These are phyloP conservation scores for Phlebiopsis flavidoalba DNA, from an alignment of 768 basidiomycete species.

Conservation along the genomic window DNA sequence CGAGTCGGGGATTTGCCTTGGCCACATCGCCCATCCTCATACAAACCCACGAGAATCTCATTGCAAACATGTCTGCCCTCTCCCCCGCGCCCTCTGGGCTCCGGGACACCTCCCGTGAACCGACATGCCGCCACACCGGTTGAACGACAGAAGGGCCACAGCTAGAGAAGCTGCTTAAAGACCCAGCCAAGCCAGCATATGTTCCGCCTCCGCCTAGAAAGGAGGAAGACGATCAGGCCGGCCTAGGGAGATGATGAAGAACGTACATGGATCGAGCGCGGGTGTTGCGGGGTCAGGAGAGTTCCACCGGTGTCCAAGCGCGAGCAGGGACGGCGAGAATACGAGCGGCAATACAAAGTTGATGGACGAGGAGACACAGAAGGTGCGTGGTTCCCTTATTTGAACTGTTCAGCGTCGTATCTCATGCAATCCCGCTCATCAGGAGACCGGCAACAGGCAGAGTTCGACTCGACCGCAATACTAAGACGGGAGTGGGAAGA, in stretches of 20 bases:
- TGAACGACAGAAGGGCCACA: conserved; percentile 56
- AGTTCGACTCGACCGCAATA: conserved; percentile 79
- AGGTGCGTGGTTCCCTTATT: conserved; percentile 41
- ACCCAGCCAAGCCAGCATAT: conserved; percentile 78
- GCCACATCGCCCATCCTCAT: neutral
- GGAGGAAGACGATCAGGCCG: conserved; percentile 71
- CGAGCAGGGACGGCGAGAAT: conserved; percentile 88
- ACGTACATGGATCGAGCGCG: conserved; percentile 95
- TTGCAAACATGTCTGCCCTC: conserved; percentile 17
- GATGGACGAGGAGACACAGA: conserved; percentile 76
- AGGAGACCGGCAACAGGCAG: conserved; percentile 71
- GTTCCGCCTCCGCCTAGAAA: conserved; percentile 80
- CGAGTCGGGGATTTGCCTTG: neutral
- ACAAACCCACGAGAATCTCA: too few relatives aligned
- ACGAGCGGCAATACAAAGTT: conserved; percentile 90
- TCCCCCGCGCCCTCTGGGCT: conserved; percentile 19
- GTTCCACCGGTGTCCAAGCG: conserved; percentile 99
- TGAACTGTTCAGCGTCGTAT: neutral
- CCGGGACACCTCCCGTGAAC: conserved; percentile 10
- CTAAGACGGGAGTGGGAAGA: conserved; percentile 67
- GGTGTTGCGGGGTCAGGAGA: conserved; percentile 97
- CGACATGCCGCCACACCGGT: conserved; percentile 47
- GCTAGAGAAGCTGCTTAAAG: conserved; percentile 84
- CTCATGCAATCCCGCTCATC: neutral
- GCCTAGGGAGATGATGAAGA: conserved; percentile 98